Evolutionary conservation across 306 rosid genomes (phyloP).

Genomic region (Ormosia emarginata): DNA sequence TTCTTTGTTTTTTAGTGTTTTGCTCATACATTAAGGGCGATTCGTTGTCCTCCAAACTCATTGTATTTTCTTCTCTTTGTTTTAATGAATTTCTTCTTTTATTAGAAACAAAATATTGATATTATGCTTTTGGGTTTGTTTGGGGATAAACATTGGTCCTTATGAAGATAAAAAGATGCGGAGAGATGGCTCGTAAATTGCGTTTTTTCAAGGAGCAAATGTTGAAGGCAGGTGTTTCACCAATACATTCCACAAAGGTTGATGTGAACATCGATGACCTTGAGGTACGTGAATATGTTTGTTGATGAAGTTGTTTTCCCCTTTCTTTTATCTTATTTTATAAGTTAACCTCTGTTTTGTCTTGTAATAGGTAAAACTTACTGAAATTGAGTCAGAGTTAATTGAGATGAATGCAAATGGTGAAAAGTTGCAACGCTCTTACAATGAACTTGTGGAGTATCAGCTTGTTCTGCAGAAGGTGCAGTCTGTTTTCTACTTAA

Average conservation of each 20-base stretch:
- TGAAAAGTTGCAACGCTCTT: conserved; percentile 86
- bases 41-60: conserved; percentile 8
- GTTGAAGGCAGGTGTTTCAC: conserved; percentile 68
- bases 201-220: conserved; percentile 93
- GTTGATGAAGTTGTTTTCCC: not conserved
- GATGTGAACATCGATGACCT: conserved; percentile 69
- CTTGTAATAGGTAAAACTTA: conserved; percentile 69
- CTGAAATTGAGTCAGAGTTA: conserved; percentile 87
- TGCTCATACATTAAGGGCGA: not conserved
- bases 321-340: not conserved
- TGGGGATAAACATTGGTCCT: conserved; percentile 21
- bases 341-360: conserved; percentile 18
- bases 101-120: conserved; percentile 1
- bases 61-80: conserved; percentile 1
- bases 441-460: conserved; percentile 85
- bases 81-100: not conserved
- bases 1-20: not conserved
- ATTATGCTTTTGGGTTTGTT: not conserved
- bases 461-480: conserved; percentile 94
- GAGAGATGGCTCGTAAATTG: conserved; percentile 93
- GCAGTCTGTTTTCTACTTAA: conserved; percentile 25
- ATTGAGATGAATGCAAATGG: conserved; percentile 85
- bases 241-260: conserved; percentile 38
- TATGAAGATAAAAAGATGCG: conserved; percentile 84
- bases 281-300: conserved; percentile 54